phyloP scores from a whole-genome alignment of 176 grass and related monocot species.

The Bromus sterilis region DNA sequence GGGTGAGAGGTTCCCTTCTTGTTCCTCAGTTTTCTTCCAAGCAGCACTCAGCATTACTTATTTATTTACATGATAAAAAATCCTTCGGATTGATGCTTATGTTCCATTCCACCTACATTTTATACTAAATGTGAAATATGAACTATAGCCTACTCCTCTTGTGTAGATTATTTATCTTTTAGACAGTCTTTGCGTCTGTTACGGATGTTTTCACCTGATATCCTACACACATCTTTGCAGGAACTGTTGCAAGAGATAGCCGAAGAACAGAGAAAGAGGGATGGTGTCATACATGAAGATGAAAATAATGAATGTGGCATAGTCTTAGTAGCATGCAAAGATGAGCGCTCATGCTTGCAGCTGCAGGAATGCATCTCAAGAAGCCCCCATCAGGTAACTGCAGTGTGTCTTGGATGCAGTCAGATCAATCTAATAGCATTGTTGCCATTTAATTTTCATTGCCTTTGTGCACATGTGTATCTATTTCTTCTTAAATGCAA shows the following conservation, averaged over 20 bases:
- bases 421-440: neutral
- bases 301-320: conserved; percentile 35
- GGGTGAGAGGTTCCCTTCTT: conserved; percentile 57
- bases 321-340: conserved; percentile 90
- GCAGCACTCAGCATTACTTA: neutral
- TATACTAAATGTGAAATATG: neutral
- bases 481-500: neutral
- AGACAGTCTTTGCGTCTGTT: neutral
- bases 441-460: neutral
- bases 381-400: conserved; percentile 52
- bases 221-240: conserved; percentile 34
- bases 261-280: conserved; percentile 60
- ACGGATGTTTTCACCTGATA: neutral
- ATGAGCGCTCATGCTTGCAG: conserved; percentile 84
- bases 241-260: conserved; percentile 90
- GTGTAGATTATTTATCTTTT: conserved; percentile 1
- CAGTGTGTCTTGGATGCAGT: neutral
- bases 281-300: conserved; percentile 15
- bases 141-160: neutral
- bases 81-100: neutral
- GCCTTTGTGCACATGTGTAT: neutral
- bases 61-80: neutral
- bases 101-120: neutral
- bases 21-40: conserved; percentile 14
- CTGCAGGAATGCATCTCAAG: conserved; percentile 80